These are phyloP conservation scores for Pseudocercospora cruenta DNA, from an alignment of 2,329 filamentous ascomycete species.

Conservation along the genomic window DNA sequence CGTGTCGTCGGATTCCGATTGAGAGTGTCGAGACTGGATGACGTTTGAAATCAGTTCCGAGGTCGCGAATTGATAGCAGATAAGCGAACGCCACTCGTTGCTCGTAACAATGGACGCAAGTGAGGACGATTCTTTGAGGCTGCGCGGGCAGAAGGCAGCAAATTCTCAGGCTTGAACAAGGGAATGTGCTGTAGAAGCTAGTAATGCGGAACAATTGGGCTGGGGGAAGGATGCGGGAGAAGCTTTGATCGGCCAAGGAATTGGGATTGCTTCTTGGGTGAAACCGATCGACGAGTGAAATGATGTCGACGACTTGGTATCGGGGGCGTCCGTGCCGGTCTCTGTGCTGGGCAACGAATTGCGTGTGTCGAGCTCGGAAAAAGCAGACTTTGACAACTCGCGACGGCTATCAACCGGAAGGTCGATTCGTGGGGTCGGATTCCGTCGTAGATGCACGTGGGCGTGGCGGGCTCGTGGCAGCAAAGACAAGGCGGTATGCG, in stretches of 20 bases:
- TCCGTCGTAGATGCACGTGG: not conserved
- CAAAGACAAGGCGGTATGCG: conserved; percentile 1
- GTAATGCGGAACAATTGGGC: conserved; percentile 7
- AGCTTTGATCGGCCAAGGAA: conserved; percentile 15
- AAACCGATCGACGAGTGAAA: conserved; percentile 22
- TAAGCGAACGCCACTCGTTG: conserved; percentile 10
- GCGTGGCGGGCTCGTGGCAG: conserved; percentile 14
- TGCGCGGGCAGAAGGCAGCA: conserved; percentile 15
- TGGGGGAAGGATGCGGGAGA: conserved; percentile 10
- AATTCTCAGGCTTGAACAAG: conserved; percentile 14
- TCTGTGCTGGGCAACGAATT: conserved; percentile 8
- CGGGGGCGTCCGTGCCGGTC: not conserved
- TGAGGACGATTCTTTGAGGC: conserved; percentile 11
- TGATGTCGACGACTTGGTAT: conserved; percentile 24
- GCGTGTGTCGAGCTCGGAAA: conserved; percentile 8
- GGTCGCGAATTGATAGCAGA: conserved; percentile 3
- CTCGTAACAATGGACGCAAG: conserved; percentile 15
- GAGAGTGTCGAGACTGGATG: not conserved
- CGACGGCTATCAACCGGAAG: conserved; percentile 13
- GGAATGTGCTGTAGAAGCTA: conserved; percentile 1
- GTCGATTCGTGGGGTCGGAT: not conserved
- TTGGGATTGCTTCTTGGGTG: conserved; percentile 16
- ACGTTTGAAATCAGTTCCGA: not conserved
- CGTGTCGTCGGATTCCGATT: not conserved
- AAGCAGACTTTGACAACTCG: conserved; percentile 20